Evolutionary conservation across 1,139 yeast genomes (phyloP).

Genomic region (Yueomyces sp.): DNA sequence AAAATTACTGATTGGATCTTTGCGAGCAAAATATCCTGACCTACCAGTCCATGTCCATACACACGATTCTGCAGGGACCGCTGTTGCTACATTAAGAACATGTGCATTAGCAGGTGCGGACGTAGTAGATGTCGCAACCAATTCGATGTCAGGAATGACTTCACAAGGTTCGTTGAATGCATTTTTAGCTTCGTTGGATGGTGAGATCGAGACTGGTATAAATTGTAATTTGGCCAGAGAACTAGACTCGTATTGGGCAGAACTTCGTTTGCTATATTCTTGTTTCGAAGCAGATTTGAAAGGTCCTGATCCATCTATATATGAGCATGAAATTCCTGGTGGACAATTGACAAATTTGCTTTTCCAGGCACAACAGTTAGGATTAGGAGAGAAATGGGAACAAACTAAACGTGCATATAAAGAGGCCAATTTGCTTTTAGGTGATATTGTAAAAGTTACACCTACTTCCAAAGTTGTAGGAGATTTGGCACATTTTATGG

Average conservation of each 20-base stretch:
- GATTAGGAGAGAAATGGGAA: constrained; percentile 90
- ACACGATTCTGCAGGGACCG: constrained; percentile 99
- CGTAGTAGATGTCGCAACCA: constrained; percentile 93
- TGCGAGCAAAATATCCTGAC: constrained; percentile 80
- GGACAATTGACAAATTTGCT: constrained; percentile 94
- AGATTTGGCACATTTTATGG: constrained; percentile 98
- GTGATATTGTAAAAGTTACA: constrained; percentile 95
- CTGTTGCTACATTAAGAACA: constrained; percentile 92
- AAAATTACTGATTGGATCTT: constrained; percentile 57
- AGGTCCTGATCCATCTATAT: constrained; percentile 99
- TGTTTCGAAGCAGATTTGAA: constrained; percentile 97
- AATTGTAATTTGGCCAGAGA: constrained; percentile 58
- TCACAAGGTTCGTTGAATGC: constrained; percentile 97
- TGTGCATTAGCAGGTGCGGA: constrained; percentile 96
- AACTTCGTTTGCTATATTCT: constrained; percentile 90
- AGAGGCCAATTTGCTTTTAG: constrained; percentile 78
- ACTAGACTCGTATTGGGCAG: constrained; percentile 94
- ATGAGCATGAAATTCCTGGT: constrained; percentile 97
- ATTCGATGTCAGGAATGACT: constrained; percentile 96
- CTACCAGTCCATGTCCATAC: constrained; percentile 97
- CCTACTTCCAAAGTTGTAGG: constrained; percentile 99
- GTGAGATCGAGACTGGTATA: constrained; percentile 68
- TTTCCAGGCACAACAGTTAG: constrained; percentile 98
- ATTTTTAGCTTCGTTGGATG: constrained; percentile 81
- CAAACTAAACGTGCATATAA: constrained; percentile 90